Evolutionary conservation across 495 filamentous ascomycete genomes (phyloP).

Genomic region (Neurospora sp.): DNA sequence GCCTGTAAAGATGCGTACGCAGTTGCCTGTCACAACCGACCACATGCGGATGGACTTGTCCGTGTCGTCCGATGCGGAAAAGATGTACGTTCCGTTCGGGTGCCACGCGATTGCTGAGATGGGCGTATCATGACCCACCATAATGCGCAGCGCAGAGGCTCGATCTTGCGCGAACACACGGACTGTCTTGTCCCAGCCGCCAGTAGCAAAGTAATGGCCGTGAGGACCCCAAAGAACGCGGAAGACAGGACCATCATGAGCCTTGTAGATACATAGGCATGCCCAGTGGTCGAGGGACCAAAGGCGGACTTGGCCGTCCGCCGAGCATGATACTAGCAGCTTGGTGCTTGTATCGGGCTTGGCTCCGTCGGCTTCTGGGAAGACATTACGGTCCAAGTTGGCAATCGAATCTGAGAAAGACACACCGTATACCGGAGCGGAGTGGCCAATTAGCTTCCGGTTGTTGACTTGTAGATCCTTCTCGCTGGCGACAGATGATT

Average conservation of each 20-base stretch:
- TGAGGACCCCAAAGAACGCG: slow-evolving; percentile 85
- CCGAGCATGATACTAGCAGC: slow-evolving; percentile 76
- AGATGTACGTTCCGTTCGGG: slow-evolving; percentile 83
- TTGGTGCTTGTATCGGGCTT: slow-evolving; percentile 54
- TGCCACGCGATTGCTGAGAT: slow-evolving; percentile 83
- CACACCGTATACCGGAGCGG: slow-evolving; percentile 79
- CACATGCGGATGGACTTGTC: slow-evolving; percentile 96
- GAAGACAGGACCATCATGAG: slow-evolving; percentile 80
- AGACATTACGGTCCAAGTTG: slow-evolving; percentile 35
- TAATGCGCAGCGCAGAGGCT: slow-evolving; percentile 76
- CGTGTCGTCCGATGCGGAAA: slow-evolving; percentile 67
- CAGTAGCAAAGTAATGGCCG: slow-evolving; percentile 90
- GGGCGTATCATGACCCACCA: slow-evolving; percentile 82
- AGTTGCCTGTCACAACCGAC: slow-evolving; percentile 74
- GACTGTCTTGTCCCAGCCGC: slow-evolving; percentile 77
- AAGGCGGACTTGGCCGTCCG: slow-evolving; percentile 75
- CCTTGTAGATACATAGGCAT: slow-evolving; percentile 85
- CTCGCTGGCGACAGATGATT: slow-evolving; percentile 30
- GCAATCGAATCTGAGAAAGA: slow-evolving; percentile 73
- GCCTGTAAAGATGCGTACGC: slow-evolving; percentile 85
- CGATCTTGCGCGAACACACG: slow-evolving; percentile 87
- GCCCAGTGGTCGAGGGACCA: slow-evolving; percentile 89
- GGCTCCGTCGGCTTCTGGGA: slow-evolving; percentile 28
- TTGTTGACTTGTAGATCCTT: slow-evolving; percentile 39
- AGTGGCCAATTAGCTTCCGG: slow-evolving; percentile 83